Percentiles rank a stretch among this genome's conserved stretches.
phyloP scores from a whole-genome alignment of 371 early-diverging fungal species.

The Capniomyces stellatus region DNA sequence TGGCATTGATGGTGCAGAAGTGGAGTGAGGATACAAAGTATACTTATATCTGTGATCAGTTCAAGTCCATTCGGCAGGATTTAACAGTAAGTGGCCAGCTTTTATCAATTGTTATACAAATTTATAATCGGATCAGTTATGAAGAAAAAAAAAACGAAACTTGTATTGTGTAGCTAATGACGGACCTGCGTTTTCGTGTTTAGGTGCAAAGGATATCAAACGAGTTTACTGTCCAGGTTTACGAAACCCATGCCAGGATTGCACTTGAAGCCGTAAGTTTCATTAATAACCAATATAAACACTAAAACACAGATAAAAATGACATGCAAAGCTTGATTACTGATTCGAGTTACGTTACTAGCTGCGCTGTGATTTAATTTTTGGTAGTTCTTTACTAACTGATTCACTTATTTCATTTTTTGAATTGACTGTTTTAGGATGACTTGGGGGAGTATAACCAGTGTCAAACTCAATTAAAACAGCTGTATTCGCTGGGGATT shows the following conservation, averaged over 20 bases:
- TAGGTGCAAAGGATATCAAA: conserved; percentile 79
- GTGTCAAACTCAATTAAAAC: conserved; percentile 82
- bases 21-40: conserved; percentile 70
- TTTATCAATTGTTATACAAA: too few species aligned
- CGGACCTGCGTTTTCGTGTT: too few species aligned
- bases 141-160: too few species aligned
- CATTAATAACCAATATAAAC: too few species aligned
- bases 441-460: conserved; percentile 95
- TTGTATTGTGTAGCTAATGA: conserved; percentile 4
- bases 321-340: too few species aligned
- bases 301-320: too few species aligned
- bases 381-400: too few species aligned
- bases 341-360: too few species aligned
- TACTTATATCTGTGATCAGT: conserved; percentile 84
- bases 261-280: conserved; percentile 50
- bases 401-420: too few species aligned
- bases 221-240: conserved; percentile 81
- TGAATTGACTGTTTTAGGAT: conserved; percentile 26
- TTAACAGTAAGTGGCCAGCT: conserved; percentile 51
- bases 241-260: conserved; percentile 84
- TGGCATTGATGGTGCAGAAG: conserved; percentile 49
- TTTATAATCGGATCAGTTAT: too few species aligned
- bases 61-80: conserved; percentile 90
- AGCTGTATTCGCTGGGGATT: conserved; percentile 52
- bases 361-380: too few species aligned